These are phyloP conservation scores for Ustilago hordei DNA, from an alignment of 1,284 basidiomycete genomes.

Conservation along the genomic window DNA sequence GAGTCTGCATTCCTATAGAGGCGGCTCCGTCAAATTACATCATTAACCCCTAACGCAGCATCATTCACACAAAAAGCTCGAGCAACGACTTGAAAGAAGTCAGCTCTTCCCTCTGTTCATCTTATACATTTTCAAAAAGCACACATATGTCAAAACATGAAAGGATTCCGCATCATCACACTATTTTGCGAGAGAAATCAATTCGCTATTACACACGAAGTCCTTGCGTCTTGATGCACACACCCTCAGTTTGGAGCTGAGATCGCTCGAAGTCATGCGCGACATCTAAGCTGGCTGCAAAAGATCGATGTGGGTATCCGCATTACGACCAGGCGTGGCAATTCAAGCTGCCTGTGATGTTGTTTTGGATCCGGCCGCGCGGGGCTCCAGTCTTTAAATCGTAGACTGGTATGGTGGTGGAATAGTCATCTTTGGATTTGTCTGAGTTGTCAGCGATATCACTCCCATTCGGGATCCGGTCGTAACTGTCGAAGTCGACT, in stretches of 20 bases:
- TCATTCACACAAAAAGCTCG: not conserved
- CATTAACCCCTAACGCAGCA: slow-evolving; percentile 13
- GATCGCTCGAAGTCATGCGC: not conserved
- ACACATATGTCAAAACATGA: not conserved
- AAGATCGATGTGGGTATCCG: no score
- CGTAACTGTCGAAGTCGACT: not conserved
- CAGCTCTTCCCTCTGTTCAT: not conserved
- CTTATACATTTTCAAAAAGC: not conserved
- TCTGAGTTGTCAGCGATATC: not conserved
- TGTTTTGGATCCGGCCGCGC: not conserved
- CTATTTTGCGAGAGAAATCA: slow-evolving; percentile 1
- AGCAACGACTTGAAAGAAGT: not conserved
- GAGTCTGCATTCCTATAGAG: not conserved
- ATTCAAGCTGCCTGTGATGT: not conserved
- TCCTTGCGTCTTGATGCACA: no score
- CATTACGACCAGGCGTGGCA: not conserved
- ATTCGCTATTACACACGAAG: not conserved
- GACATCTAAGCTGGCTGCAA: no score
- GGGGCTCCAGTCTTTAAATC: not conserved
- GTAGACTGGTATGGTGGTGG: not conserved
- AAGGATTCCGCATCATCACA: not conserved
- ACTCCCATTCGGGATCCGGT: not conserved
- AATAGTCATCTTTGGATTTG: not conserved
- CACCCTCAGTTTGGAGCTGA: no score
- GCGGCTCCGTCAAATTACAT: slow-evolving; percentile 6